These are phyloP conservation scores for Lepidium didymum DNA, from an alignment of 345 rosid genomes.

Conservation along the genomic window DNA sequence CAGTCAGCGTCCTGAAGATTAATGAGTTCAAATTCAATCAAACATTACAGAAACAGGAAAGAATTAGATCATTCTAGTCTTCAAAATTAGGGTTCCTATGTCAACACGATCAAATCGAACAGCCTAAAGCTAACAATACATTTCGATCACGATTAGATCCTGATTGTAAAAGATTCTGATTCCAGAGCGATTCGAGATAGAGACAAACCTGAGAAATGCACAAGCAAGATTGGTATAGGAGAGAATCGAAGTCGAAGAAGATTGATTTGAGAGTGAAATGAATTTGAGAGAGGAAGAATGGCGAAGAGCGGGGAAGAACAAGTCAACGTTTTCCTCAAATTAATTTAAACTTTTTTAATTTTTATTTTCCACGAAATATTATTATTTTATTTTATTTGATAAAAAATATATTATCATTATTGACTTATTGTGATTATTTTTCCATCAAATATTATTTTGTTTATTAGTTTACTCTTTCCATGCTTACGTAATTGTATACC, in stretches of 20 bases:
- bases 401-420: not conserved
- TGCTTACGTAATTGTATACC: not conserved
- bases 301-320: constrained; percentile 18
- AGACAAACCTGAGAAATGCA: constrained; percentile 1
- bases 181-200: not conserved
- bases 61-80: not conserved
- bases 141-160: not conserved
- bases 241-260: constrained; percentile 2
- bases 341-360: not conserved
- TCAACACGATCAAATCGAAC: not conserved
- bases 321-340: constrained; percentile 4
- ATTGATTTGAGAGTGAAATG: not conserved
- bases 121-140: not conserved
- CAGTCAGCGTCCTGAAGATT: constrained; percentile 5
- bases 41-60: not conserved
- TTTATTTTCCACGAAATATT: not conserved
- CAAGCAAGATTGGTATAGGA: not conserved
- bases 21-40: not conserved
- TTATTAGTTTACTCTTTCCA: not conserved
- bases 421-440: not conserved
- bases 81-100: not conserved
- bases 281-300: not conserved
- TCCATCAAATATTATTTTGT: not conserved
- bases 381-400: no score
- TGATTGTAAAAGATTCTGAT: not conserved